Base-by-base conservation (phyloP, 306 rosid species). In the Urtica urens region DNA sequence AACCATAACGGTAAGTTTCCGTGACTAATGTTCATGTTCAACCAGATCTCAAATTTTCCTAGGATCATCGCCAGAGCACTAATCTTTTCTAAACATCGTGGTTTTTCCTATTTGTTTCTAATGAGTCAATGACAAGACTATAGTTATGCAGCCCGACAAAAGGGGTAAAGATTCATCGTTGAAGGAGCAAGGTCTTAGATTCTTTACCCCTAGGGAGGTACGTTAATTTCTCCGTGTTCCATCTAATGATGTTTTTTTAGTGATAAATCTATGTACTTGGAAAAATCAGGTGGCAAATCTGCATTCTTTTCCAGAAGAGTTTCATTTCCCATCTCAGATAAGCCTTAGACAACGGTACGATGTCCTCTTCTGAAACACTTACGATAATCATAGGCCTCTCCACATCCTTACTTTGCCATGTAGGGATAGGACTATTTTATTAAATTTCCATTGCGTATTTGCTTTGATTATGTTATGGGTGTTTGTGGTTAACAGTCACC, bases 191-290 rank as follows among this genome's bases (percentile, higher is more conserved):
- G 7, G 78, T 51, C 94, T 90, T 41, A 67, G 94, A 67, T 90
- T 72, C 59, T 82, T 85, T 64, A 79, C 95, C 28, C 93, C 95
- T 2, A 82, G 83, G 70, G 95, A 85, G 96, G 99, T 90, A 57
- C 25, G 56, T 65, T 49, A 45, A 39, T 62, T 37, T 68, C 44
- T 30, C 12, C 46, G 62, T 59, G 45, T 34, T 46, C 28, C 19
- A 56, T 53, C 38, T 47, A 5, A 10, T 37, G 17, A 23, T 51
- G 26, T n/a, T 50, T 31, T 28, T 26, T 30, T 52, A 57, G 29
- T n/a, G n/a, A 17, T 14, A 12, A n/a, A n/a, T 48, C 21, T 25
- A 7, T 48, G 1, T 47, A 24, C 18, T 12, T 18, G 62, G 31
- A 34, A 34, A 38, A 10, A 49, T 28, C 42, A 90, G 99, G 99